Base-by-base conservation (phyloP, 768 basidiomycete genomes). In the Trametes coccinea region DNA sequence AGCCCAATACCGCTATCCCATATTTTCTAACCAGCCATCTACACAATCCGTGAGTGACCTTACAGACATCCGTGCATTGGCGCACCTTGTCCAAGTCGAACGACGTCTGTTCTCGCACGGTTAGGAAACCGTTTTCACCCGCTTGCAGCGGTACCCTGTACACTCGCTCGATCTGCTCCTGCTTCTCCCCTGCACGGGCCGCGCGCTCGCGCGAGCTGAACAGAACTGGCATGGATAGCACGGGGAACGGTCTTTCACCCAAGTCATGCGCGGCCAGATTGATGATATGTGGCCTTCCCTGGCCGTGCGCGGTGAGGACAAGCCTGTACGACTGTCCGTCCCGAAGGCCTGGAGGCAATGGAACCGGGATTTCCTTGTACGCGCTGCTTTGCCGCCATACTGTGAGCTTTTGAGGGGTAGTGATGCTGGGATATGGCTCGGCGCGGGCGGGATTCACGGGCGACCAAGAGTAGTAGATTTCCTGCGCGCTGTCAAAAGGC, bases 1-100 rank as follows among this genome's bases (percentile, higher is more conserved):
- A 95, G 75, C 5, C 91, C 93, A 49, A 96, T 80, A 2, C 95
- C 95, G 45, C 93, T 95, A 71, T 96, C 94, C 95, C 95, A 97
- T 56, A 96, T 83, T 93, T 96, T 96, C 95, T 96, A 76, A 37
- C 68, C 29, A 29, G 30, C 40, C 64, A 65, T 55, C 72, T 70
- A 57, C 50, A 45, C 27, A 55, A 66, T 61, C 44, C 50, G 44
- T 39, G 56, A 46, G 40, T 22, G 22, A 22, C 39, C 45, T 31
- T 3, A 8, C 29, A 1, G 27, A 27, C 53, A 33, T 22, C 33
- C n/a, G 31, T 3, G n/a, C 30, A 22, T 39, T 54, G 58, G 40
- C 67, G 70, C 64, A 92, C 95, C 85, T 97, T 96, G 79, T 97
- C 95, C 4, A 96, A 79, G 70, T 95, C 95, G 71, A 93, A 96